Evolutionary conservation across 441 rosid genomes (phyloP).

Genomic region (Mallotus japonicus): DNA sequence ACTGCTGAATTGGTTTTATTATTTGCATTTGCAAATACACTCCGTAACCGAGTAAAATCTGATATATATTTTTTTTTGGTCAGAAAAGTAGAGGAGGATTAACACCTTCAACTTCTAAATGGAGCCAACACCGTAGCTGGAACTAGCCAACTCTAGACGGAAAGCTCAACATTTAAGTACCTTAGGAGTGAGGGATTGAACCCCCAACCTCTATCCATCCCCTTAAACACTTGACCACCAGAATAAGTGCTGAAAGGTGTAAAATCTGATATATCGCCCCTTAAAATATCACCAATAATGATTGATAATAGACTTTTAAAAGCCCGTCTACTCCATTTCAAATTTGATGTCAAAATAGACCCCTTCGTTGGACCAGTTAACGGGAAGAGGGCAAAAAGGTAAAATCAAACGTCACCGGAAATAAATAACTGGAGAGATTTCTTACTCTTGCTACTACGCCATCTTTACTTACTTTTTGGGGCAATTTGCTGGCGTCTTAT

Average conservation of each 20-base stretch:
- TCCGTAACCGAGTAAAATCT: neutral
- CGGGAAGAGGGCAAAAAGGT: slow-evolving; percentile 21
- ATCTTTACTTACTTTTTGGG: slow-evolving; percentile 27
- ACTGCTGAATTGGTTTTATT: neutral
- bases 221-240: too few species aligned
- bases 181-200: too few species aligned
- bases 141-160: too few species aligned
- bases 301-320: neutral
- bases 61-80: too few species aligned
- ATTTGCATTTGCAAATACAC: neutral
- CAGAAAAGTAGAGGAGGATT: too few species aligned
- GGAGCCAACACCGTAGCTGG: too few species aligned
- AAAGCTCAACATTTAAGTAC: too few species aligned
- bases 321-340: neutral
- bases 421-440: slow-evolving; percentile 26
- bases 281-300: neutral
- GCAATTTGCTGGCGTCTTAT: slow-evolving; percentile 38
- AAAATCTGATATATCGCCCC: neutral
- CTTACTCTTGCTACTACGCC: neutral
- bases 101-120: too few species aligned
- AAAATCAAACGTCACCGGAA: slow-evolving; percentile 1
- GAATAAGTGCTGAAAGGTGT: too few species aligned
- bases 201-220: too few species aligned
- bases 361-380: neutral
- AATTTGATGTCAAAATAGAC: neutral